phyloP scores from a whole-genome alignment of 2,329 filamentous ascomycete species.

The Curvularia lunata region DNA sequence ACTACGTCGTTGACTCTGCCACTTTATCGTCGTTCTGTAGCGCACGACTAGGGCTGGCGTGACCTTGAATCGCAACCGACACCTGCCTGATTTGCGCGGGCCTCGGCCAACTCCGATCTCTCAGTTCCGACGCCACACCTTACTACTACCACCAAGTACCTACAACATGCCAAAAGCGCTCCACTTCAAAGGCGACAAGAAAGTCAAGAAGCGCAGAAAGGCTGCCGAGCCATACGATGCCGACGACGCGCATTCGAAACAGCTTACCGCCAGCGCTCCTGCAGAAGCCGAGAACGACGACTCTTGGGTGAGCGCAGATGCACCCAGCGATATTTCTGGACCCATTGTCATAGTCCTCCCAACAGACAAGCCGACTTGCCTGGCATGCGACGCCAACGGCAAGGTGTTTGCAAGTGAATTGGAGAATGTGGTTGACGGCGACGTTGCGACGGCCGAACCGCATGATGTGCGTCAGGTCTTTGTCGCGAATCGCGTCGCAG shows the following conservation, averaged over 20 bases:
- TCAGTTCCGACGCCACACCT: conserved; percentile 19
- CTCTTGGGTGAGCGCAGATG: conserved; percentile 88
- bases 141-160: conserved; percentile 14
- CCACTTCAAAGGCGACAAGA: conserved; percentile 96
- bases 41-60: conserved; percentile 17
- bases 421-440: conserved; percentile 86
- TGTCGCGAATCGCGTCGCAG: conserved; percentile 83
- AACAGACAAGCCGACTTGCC: conserved; percentile 72
- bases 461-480: conserved; percentile 97
- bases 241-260: conserved; percentile 43
- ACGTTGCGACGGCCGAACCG: conserved; percentile 85
- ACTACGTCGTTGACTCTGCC: conserved; percentile 10
- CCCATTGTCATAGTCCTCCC: conserved; percentile 84
- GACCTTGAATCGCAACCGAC: conserved; percentile 19
- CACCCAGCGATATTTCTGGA: conserved; percentile 74
- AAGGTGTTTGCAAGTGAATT: conserved; percentile 82
- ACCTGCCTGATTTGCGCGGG: conserved; percentile 41
- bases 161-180: conserved; percentile 81
- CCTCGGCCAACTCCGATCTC: conserved; percentile 33
- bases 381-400: conserved; percentile 86
- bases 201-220: conserved; percentile 89
- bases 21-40: conserved; percentile 25
- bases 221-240: conserved; percentile 59
- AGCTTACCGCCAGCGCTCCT: conserved; percentile 44
- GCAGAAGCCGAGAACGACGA: conserved; percentile 70